Evolutionary conservation across 495 filamentous ascomycete genomes (phyloP).

Genomic region (Letharia columbiana): DNA sequence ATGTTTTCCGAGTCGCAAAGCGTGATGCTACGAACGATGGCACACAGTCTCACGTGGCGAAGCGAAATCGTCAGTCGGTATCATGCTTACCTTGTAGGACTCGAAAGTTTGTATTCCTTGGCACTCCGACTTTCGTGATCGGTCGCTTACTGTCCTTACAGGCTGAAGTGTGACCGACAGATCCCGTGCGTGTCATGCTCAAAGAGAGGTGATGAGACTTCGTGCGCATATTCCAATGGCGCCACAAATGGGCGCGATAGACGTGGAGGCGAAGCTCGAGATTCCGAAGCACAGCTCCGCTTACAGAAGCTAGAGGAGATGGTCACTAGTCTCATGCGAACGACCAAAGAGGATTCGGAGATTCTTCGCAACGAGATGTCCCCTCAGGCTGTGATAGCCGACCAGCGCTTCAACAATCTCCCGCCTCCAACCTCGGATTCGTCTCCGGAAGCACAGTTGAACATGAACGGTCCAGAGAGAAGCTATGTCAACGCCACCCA

Average conservation of each 20-base stretch:
- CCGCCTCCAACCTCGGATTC: background rate
- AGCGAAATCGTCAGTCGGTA: slow-evolving; percentile 36
- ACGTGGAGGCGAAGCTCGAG: slow-evolving; percentile 32
- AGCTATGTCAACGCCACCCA: slow-evolving; percentile 45
- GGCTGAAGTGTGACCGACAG: slow-evolving; percentile 40
- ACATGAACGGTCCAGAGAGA: background rate
- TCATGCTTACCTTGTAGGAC: slow-evolving; percentile 36
- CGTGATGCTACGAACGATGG: slow-evolving; percentile 19
- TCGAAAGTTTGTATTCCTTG: slow-evolving; percentile 28
- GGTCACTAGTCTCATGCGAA: slow-evolving; percentile 41
- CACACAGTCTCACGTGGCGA: slow-evolving; percentile 17
- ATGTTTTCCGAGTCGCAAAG: slow-evolving; percentile 9
- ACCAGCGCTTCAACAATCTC: background rate
- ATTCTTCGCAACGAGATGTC: slow-evolving; percentile 24
- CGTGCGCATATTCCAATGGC: slow-evolving; percentile 34
- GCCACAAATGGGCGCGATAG: slow-evolving; percentile 1
- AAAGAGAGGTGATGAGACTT: slow-evolving; percentile 34
- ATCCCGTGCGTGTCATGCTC: slow-evolving; percentile 38
- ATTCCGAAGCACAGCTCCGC: slow-evolving; percentile 41
- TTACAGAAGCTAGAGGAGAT: slow-evolving; percentile 46
- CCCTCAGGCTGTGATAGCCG: slow-evolving; percentile 24
- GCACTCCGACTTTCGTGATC: background rate
- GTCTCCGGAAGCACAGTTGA: background rate
- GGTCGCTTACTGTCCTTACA: slow-evolving; percentile 17
- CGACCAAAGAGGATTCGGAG: slow-evolving; percentile 23